Conservation (phyloP, 371 early-diverging fungal species). For the Rhizopus microsporus region DNA sequence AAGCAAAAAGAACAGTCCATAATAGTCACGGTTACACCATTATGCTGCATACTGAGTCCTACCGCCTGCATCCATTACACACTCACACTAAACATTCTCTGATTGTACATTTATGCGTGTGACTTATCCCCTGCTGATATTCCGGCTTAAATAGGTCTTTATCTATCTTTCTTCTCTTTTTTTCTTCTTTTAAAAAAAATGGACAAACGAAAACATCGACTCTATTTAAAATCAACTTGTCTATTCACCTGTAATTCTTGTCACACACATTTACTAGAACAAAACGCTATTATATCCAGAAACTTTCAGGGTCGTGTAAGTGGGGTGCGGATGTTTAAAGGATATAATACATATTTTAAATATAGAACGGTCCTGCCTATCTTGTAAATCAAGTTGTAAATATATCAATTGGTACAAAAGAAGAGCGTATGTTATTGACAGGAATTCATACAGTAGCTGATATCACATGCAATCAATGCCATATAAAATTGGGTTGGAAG, state of each 20-base stretch:
- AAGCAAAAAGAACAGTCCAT: too few species aligned
- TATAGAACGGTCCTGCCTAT: constrained; percentile 70
- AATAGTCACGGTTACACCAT: too few species aligned
- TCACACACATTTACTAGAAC: not conserved
- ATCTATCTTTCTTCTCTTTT: not conserved
- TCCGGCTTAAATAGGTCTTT: not conserved
- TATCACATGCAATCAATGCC: constrained; percentile 66
- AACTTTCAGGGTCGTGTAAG: constrained; percentile 30
- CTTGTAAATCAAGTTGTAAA: constrained; percentile 69
- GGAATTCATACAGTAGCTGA: constrained; percentile 82
- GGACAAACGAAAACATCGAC: constrained; percentile 3
- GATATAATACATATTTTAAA: constrained; percentile 17
- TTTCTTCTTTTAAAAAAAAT: not conserved
- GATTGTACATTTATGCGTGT: not conserved
- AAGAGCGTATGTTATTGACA: constrained; percentile 74
- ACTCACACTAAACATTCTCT: too few species aligned
- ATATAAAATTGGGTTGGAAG: constrained; percentile 47
- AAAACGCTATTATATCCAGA: constrained; percentile 56
- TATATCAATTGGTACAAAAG: constrained; percentile 58
- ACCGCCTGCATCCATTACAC: too few species aligned
- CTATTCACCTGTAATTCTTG: not conserved
- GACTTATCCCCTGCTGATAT: not conserved
- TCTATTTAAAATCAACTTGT: not conserved
- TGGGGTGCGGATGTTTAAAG: constrained; percentile 2
- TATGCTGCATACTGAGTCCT: too few species aligned